Conservation (phyloP, 2,329 filamentous ascomycete genomes). For the Cordyceps cateniannulata region DNA sequence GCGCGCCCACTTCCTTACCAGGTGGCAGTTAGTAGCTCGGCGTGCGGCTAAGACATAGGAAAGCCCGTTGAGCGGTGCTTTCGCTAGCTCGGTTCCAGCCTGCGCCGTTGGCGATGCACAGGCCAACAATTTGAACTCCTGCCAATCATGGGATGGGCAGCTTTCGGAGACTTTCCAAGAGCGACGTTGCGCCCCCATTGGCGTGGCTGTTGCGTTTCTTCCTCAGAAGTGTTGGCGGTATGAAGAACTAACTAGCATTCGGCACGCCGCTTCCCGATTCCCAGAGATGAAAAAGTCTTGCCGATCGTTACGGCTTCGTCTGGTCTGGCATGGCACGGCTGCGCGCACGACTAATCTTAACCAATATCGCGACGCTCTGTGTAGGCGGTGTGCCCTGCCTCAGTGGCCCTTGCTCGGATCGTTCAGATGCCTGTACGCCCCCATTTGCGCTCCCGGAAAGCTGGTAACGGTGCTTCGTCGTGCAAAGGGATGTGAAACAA, state of each 20-base stretch:
- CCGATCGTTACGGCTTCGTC: background rate
- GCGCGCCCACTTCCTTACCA: background rate
- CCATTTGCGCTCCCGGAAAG: background rate
- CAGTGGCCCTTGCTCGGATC: background rate
- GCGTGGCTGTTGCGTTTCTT: background rate
- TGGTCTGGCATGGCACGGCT: background rate
- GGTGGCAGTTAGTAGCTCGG: too few relatives aligned
- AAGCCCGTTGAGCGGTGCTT: background rate
- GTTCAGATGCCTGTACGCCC: background rate
- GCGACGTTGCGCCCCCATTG: background rate
- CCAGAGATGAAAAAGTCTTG: background rate
- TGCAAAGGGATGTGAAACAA: background rate
- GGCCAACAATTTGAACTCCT: background rate
- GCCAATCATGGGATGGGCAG: background rate
- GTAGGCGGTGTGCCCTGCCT: background rate
- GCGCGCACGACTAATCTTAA: background rate
- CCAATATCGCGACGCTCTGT: background rate
- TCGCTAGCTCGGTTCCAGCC: background rate
- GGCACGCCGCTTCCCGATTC: background rate
- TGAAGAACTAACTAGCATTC: background rate
- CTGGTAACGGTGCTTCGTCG: background rate
- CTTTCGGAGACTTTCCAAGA: background rate
- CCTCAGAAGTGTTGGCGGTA: too few relatives aligned
- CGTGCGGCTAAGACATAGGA: conserved; percentile 3
- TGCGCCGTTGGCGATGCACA: conserved; percentile 4